phyloP scores from a whole-genome alignment of 2,329 filamentous ascomycete genomes.

The Xylariaceae sp. region DNA sequence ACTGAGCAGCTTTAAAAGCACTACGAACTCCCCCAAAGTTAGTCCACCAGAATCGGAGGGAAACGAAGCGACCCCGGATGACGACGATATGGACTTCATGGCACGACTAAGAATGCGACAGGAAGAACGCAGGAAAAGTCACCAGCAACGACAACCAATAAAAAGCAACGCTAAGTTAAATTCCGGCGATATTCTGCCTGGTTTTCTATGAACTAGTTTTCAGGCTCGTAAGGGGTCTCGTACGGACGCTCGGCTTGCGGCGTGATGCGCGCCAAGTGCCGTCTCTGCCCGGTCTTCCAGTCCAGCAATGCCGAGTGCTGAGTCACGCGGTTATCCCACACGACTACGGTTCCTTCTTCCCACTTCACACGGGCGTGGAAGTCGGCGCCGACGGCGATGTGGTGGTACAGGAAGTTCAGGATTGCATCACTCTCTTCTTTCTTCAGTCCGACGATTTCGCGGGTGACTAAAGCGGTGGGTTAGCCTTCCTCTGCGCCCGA shows the following conservation, averaged over 20 bases:
- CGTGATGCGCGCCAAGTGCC: conserved; percentile 77
- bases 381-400: conserved; percentile 67
- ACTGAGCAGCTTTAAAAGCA: background rate
- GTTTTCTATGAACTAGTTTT: conserved; percentile 25
- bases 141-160: conserved; percentile 22
- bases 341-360: conserved; percentile 74
- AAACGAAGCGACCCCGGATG: conserved; percentile 14
- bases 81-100: conserved; percentile 23
- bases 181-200: conserved; percentile 26
- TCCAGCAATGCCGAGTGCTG: conserved; percentile 76
- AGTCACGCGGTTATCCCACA: conserved; percentile 82
- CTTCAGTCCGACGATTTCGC: conserved; percentile 76
- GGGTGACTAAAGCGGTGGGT: conserved; percentile 55
- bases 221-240: conserved; percentile 53
- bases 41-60: conserved; percentile 7
- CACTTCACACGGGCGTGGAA: conserved; percentile 73
- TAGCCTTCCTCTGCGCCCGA: background rate
- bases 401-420: conserved; percentile 73
- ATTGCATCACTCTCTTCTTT: conserved; percentile 79
- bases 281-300: conserved; percentile 73
- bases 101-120: conserved; percentile 25
- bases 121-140: conserved; percentile 23
- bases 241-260: conserved; percentile 75
- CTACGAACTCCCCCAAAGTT: background rate
- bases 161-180: conserved; percentile 15